These are phyloP conservation scores for Heterobasidion annosum DNA, from an alignment of 1,284 basidiomycete species.

Conservation along the genomic window DNA sequence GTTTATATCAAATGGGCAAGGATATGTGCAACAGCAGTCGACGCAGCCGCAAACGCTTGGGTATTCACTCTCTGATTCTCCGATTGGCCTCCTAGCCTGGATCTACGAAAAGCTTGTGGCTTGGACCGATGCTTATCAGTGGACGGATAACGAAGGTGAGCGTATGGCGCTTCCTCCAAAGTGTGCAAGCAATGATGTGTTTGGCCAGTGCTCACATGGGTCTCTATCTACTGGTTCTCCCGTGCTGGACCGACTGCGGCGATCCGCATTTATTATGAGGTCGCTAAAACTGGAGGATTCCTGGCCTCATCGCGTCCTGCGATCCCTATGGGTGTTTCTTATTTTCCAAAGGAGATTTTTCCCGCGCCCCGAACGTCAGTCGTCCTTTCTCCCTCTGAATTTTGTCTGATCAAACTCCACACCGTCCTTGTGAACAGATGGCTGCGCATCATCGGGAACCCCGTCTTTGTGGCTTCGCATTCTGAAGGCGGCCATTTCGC, in stretches of 20 bases:
- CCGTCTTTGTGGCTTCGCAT: constrained; percentile 16
- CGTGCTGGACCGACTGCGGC: constrained; percentile 26
- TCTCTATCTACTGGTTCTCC: constrained; percentile 30
- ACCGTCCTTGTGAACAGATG: constrained; percentile 7
- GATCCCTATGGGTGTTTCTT: constrained; percentile 25
- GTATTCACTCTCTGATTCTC: constrained; percentile 46
- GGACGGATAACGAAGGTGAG: constrained; percentile 41
- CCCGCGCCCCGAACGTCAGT: constrained; percentile 17
- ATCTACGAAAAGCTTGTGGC: constrained; percentile 48
- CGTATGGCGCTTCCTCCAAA: neutral
- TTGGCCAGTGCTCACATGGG: constrained; percentile 26
- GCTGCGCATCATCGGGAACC: constrained; percentile 9
- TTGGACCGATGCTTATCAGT: constrained; percentile 43
- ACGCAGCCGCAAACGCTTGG: constrained; percentile 31
- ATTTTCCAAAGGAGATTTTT: constrained; percentile 22
- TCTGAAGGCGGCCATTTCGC: constrained; percentile 18
- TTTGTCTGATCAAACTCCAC: neutral
- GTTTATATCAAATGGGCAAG: constrained; percentile 17
- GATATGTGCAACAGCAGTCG: constrained; percentile 20
- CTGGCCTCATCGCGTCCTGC: constrained; percentile 5
- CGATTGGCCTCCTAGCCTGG: constrained; percentile 48
- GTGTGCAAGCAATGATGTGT: neutral
- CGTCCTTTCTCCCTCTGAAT: neutral
- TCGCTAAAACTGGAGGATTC: constrained; percentile 2
- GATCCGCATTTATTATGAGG: constrained; percentile 30